Base-by-base conservation (phyloP, 2,329 filamentous ascomycete genomes). In the Diaporthe longicolla region DNA sequence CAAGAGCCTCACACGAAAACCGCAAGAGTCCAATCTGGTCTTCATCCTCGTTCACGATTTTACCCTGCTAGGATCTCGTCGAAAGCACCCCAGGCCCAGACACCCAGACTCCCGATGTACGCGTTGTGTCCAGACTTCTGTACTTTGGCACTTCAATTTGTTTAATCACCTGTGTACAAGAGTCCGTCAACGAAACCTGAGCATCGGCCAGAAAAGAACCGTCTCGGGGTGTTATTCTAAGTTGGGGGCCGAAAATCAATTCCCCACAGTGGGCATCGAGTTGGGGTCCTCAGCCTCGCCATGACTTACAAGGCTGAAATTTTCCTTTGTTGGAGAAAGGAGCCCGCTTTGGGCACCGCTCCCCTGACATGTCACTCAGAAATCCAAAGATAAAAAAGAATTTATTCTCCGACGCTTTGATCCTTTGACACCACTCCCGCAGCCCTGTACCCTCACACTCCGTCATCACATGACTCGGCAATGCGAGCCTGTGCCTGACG, bases 281-380 rank as follows among this genome's bases (percentile, higher is more conserved):
- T n/a, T 29, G 58, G n/a, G 29, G 24, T 15, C 10, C 8, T 32
- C 58, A 63, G 58, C 58, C 58, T 63, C 17, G 58, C 26, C 58
- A 21, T 21, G 58, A 61, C 58, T 61, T 61, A 61, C 58, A 63
- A 63, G 58, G 58, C 58, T 63, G 40, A 8, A 24, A 7, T 1
- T 4, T 19, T 26, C 4, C 15, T 15, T 57, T 57, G 45, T 57
- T 57, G 54, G 54, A 59, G 32, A 59, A 40, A 24, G 32, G 55
- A n/a, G 32, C 19, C 19, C 10, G 21, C 32, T 52, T 26, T 52
- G n/a, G n/a, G 4, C n/a, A 24, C n/a, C 48, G 10, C n/a, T 24
- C 10, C n/a, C 48, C n/a, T 52, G 48, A 3, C 48, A 50, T 5
- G 2, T 50, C n/a, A 13, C 10, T 4, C 3, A 40, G 32, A 19